Evolutionary conservation across 345 rosid genomes (phyloP).

Genomic region (Erysimum cheiranthoides): DNA sequence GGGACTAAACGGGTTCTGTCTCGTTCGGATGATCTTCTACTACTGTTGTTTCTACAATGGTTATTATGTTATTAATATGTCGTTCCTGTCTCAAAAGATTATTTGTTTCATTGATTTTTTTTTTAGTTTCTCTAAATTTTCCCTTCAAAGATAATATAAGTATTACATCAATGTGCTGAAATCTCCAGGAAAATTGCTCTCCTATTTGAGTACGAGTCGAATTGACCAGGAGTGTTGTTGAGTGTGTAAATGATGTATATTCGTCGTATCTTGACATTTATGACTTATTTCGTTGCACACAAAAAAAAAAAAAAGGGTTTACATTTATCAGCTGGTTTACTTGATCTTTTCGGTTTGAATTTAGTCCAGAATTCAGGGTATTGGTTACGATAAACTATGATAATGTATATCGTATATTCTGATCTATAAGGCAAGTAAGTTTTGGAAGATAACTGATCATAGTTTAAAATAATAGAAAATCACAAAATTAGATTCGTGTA

Average conservation of each 20-base stretch:
- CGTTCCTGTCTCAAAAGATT: not conserved
- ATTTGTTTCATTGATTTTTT: not conserved
- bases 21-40: slow-evolving; percentile 21
- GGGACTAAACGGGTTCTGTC: slow-evolving; percentile 17
- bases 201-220: not conserved
- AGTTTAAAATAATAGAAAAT: not conserved
- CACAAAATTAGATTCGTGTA: not conserved
- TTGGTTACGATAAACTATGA: not conserved
- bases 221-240: not conserved
- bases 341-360: not conserved
- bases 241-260: not conserved
- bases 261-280: not conserved
- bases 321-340: slow-evolving; percentile 5
- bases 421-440: not conserved
- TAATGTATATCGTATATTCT: too few species aligned
- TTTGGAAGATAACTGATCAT: not conserved
- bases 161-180: slow-evolving; percentile 4
- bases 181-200: not conserved
- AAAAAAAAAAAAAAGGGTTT: too few species aligned
- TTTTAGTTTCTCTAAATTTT: not conserved
- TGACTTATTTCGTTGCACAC: too few species aligned
- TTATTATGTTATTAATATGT: slow-evolving; percentile 7
- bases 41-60: slow-evolving; percentile 21
- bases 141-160: not conserved
- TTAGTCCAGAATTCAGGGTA: not conserved